Conservation (phyloP, 192 early-diverging fungal species). For the Paraglomus occultum region DNA sequence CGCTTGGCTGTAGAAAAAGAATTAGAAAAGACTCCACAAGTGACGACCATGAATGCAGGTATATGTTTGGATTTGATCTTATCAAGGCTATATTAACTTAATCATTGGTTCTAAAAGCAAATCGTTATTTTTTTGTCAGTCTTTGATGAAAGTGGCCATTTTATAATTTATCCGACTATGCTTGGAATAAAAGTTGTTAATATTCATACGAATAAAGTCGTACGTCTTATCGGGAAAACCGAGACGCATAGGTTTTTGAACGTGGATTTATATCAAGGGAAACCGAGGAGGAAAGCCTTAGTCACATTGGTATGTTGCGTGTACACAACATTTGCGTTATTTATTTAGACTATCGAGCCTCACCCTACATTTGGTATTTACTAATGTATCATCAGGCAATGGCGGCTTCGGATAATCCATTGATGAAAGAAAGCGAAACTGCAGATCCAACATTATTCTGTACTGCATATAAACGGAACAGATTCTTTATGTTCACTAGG, state of each 20-base stretch:
- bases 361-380: conserved; percentile 1
- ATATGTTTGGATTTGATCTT: conserved; percentile 2
- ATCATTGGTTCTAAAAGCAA: conserved; percentile 13
- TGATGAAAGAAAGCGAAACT: conserved; percentile 59
- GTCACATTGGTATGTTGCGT: conserved; percentile 59
- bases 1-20: conserved; percentile 87
- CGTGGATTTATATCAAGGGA: conserved; percentile 86
- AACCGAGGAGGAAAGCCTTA: conserved; percentile 74
- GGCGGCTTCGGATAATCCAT: conserved; percentile 86
- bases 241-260: conserved; percentile 92
- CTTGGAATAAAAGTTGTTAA: conserved; percentile 96
- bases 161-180: conserved; percentile 89
- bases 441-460: conserved; percentile 87
- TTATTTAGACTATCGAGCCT: not conserved
- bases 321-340: not conserved
- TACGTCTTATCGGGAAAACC: conserved; percentile 80
- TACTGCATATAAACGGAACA: conserved; percentile 86
- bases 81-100: not conserved
- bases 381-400: conserved; percentile 53
- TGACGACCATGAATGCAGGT: conserved; percentile 66
- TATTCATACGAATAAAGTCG: conserved; percentile 81
- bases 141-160: conserved; percentile 89
- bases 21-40: conserved; percentile 72
- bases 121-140: conserved; percentile 41
- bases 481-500: conserved; percentile 92